phyloP scores from a whole-genome alignment of 352 stramenopile genomes.

The Phytophthora megakarya region DNA sequence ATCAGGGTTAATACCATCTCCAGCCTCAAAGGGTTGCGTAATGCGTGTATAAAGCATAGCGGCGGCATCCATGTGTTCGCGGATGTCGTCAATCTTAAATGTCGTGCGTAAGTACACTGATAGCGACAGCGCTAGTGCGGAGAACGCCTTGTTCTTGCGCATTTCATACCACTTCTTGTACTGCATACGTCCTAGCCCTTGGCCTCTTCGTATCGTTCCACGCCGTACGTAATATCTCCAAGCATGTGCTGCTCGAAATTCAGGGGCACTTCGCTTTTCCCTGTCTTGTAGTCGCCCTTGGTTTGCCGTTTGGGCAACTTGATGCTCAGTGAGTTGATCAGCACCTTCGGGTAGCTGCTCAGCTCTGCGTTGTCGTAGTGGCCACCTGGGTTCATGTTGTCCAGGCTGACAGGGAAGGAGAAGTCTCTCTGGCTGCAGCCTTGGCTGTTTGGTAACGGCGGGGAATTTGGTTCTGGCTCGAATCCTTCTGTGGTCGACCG shows the following conservation, averaged over 20 bases:
- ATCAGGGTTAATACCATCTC: slow-evolving; percentile 4
- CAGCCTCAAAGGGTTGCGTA: slow-evolving; percentile 3
- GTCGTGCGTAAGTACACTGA: not conserved
- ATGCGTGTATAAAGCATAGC: not conserved
- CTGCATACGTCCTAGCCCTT: not conserved
- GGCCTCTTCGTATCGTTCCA: not conserved
- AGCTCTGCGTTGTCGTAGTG: not conserved
- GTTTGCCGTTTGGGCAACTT: not conserved
- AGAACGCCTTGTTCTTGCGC: slow-evolving; percentile 14
- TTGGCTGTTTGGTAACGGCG: too few species aligned
- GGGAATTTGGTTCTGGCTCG: too few species aligned
- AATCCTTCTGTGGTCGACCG: too few species aligned
- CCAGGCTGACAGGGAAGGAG: too few species aligned
- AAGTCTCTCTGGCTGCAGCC: too few species aligned
- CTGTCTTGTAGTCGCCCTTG: slow-evolving; percentile 7
- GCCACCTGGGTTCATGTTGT: slow-evolving; percentile 3
- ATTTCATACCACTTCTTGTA: not conserved
- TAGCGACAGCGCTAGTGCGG: slow-evolving; percentile 8
- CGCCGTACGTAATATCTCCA: slow-evolving; percentile 6
- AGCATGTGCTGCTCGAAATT: slow-evolving; percentile 1
- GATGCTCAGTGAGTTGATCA: not conserved
- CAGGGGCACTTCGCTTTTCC: slow-evolving; percentile 7
- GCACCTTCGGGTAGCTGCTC: too few species aligned
- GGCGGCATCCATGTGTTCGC: slow-evolving; percentile 4
- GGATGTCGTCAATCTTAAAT: slow-evolving; percentile 11